Evolutionary conservation across 768 basidiomycete species (phyloP).

Genomic region (Mycena galopus): DNA sequence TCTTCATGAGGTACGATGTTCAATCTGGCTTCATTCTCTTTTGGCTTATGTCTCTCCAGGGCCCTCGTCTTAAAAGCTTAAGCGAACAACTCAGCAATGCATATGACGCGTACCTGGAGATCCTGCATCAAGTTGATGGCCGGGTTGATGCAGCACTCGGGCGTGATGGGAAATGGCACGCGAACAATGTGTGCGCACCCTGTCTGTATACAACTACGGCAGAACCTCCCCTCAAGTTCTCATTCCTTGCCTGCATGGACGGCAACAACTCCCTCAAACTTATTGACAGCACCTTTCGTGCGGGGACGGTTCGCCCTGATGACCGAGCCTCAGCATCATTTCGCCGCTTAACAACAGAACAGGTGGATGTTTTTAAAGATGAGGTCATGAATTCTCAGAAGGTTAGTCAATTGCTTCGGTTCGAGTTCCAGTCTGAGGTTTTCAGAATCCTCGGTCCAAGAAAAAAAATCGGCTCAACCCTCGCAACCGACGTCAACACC

Average conservation of each 20-base stretch:
- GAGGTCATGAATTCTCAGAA: background rate
- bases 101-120: background rate
- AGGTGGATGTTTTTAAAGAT: background rate
- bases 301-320: background rate
- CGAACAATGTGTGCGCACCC: background rate
- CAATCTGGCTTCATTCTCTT: too few relatives aligned
- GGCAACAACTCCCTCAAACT: background rate
- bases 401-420: background rate
- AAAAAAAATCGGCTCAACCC: too few relatives aligned
- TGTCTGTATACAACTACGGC: background rate
- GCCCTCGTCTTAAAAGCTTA: background rate
- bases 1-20: background rate
- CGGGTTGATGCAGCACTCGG: background rate
- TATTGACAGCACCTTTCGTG: background rate
- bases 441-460: background rate
- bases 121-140: background rate
- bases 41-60: too few relatives aligned
- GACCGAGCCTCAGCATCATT: background rate
- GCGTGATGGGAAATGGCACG: background rate
- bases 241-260: background rate
- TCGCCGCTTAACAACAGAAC: background rate
- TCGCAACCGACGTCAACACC: too few relatives aligned
- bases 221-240: background rate
- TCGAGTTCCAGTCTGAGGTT: background rate
- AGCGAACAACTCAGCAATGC: background rate